Base-by-base conservation (phyloP, 208 protist genomes). In the Leishmania mexicana region DNA sequence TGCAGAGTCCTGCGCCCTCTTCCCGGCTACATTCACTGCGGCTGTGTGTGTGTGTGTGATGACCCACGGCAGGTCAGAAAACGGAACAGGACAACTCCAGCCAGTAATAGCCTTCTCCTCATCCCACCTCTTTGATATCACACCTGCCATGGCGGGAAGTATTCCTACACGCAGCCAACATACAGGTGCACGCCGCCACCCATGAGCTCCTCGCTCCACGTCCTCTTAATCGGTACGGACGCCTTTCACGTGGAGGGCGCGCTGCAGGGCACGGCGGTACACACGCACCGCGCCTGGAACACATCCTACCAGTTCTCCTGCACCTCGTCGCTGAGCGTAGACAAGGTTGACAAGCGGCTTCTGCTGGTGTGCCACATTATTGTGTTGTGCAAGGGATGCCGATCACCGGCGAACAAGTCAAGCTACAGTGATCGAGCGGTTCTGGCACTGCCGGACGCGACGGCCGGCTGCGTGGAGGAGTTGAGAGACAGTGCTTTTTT, bases 221-320 rank as follows among this genome's bases (percentile, higher is more conserved):
- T 97, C 4, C 68, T 97, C 58, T 74, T 95, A 3, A 92, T 93
- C 79, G 94, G 94, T n/a, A 87, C 89, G 0, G 94, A 95, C 31
- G 83, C 91, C 35, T 82, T 88, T 65, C 79, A 65, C 11, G 90
- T 96, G 19, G 89, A 97, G 49, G 71, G 81, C 8, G 86, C 83
- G 31, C 79, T 97, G 58, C 88, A 91, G 57, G 87, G 87, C 38
- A 84, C 81, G 40, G 83, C 93, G 17, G 88, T 91, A 75, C 88
- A 92, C 45, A 83, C 84, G 0, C 90, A 97, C 77, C 85, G 87
- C 77, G 94, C 94, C 45, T 97, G 94, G 94, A 92, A 93, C 73
- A 89, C 89, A 31, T 85, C 80, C 13, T 97, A 95, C 74, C 83
- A 85, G 49, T 88, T 96, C 45, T 88, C 88, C 19, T 95, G 92